These are phyloP conservation scores for Colletotrichum sp. DNA, from an alignment of 2,329 filamentous ascomycete species.

Conservation along the genomic window DNA sequence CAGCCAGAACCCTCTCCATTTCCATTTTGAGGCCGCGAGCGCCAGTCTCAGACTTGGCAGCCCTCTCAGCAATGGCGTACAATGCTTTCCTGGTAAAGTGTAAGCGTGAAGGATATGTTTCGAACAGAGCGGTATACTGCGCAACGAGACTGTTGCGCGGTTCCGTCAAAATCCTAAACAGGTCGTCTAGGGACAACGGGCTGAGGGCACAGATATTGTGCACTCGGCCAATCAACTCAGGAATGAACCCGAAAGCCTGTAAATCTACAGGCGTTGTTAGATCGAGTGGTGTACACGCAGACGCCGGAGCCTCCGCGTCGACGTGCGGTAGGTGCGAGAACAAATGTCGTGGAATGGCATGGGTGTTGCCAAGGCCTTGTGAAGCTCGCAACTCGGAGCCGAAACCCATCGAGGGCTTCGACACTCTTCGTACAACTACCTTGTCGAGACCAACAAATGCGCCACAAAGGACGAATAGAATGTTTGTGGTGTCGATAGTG, in stretches of 20 bases:
- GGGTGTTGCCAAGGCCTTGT: conserved; percentile 51
- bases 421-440: conserved; percentile 83
- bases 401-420: conserved; percentile 87
- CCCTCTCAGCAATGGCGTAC: conserved; percentile 77
- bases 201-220: conserved; percentile 89
- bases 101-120: conserved; percentile 78
- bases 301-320: conserved; percentile 34
- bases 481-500: conserved; percentile 91
- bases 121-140: conserved; percentile 89
- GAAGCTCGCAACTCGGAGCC: conserved; percentile 77
- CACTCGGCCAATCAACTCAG: conserved; percentile 93
- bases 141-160: conserved; percentile 86
- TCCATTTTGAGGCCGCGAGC: conserved; percentile 81
- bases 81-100: conserved; percentile 84
- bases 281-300: conserved; percentile 66
- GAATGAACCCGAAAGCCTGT: conserved; percentile 89
- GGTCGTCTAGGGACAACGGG: conserved; percentile 68
- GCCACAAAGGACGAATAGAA: conserved; percentile 95
- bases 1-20: conserved; percentile 78
- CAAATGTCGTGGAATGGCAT: conserved; percentile 69
- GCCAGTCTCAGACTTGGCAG: conserved; percentile 70
- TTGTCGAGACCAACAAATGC: conserved; percentile 95
- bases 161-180: conserved; percentile 90
- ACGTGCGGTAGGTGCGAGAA: conserved; percentile 65
- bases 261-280: conserved; percentile 78